These are phyloP conservation scores for Ogataea degrootiae DNA, from an alignment of 805 yeast species.

Conservation along the genomic window DNA sequence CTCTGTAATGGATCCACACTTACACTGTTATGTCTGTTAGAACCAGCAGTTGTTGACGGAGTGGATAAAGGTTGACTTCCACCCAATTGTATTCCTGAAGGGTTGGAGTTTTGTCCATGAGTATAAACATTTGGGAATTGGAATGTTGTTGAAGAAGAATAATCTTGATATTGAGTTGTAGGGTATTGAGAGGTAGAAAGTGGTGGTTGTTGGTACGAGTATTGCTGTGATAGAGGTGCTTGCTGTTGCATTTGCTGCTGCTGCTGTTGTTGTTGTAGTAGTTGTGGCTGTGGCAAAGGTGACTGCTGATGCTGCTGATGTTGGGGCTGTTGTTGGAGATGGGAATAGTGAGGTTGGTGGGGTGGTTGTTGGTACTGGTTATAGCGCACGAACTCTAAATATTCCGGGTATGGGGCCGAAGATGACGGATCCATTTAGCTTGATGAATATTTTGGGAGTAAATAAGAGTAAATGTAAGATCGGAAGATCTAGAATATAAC, in stretches of 20 bases:
- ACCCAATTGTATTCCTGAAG: not conserved
- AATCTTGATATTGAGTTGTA: constrained; percentile 1
- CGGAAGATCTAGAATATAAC: no score
- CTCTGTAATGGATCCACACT: constrained; percentile 4
- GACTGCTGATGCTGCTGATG: constrained; percentile 7
- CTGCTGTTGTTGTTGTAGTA: constrained; percentile 4
- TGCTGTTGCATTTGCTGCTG: constrained; percentile 2
- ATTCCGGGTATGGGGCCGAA: constrained; percentile 10
- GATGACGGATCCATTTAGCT: constrained; percentile 8
- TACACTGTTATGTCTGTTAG: constrained; percentile 1
- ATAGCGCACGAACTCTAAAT: constrained; percentile 10
- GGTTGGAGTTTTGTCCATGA: not conserved
- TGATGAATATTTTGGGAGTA: no score
- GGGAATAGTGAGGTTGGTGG: not conserved
- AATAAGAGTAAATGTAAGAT: no score
- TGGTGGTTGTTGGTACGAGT: not conserved
- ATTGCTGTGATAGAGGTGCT: constrained; percentile 2
- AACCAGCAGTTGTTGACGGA: not conserved
- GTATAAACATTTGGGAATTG: constrained; percentile 4
- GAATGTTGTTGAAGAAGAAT: not conserved
- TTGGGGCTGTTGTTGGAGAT: constrained; percentile 2
- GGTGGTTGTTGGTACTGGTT: constrained; percentile 7
- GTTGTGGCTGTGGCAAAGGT: constrained; percentile 2
- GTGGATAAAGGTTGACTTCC: not conserved
- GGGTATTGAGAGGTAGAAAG: not conserved